Base-by-base conservation (phyloP, 2,329 filamentous ascomycete species). In the Aspergillus tanneri region DNA sequence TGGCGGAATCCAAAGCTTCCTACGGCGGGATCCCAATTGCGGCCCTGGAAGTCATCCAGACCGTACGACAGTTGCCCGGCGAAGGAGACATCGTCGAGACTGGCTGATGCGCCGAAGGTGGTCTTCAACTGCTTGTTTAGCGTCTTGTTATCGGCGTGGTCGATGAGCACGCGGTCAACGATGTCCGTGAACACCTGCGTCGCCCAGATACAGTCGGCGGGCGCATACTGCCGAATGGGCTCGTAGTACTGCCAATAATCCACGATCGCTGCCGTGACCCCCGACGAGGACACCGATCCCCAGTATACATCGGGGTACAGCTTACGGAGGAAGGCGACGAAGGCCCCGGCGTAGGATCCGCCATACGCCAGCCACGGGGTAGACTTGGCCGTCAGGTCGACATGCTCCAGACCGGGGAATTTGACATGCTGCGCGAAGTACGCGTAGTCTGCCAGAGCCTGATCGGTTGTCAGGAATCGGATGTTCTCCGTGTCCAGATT, bases 401-500 rank as follows among this genome's bases (percentile, higher is more conserved):
- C 61, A 52, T 87, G 69, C 61, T 88, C 84, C 4, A 90, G 69
- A 0, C 88, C 88, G 0, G 81, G 75, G 52, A 91, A 90, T 42
- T 82, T 73, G 32, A 90, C 77, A 55, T 93, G 79, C 52, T 81
- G 70, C 0, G 88, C 87, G 69, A 95, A 95, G 68, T 88, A 95
- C 2, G 83, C 87, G 35, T 85, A 83, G 65, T 95, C 90, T 6
- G 88, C 89, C 30, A 95, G 66, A 0, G 89, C 84, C 66, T 95
- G 90, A 58, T 91, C 87, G 0, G 89, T 93, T 1, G 87, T 86
- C 61, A 95, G 73, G 73, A 93, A 95, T 2, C 90, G 84, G 54
- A 95, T 71, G 58, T 81, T 91, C 63, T 87, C 72, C 0, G 82
- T 85, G 0, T 79, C 79, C 16, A 92, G 75, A 60, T 91, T 79